Base-by-base conservation (phyloP, 805 yeast genomes). In the Barnettozyma pratensis region DNA sequence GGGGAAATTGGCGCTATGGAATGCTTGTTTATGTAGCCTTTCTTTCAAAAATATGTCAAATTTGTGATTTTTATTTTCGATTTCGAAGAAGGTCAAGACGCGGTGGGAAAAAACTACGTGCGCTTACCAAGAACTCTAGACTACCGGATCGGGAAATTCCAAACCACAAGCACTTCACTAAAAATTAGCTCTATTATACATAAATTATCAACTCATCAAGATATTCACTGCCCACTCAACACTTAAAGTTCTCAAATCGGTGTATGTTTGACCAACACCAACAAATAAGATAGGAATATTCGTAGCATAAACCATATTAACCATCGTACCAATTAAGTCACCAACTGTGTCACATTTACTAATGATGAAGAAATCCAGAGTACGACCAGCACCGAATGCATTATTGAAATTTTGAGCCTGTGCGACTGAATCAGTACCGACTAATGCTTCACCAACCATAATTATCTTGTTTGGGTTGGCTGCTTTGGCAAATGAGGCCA, bases 401-500 rank as follows among this genome's bases (percentile, higher is more conserved):
- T 82, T 80, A 63, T 92, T 91, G 72, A 92, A 92, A 64, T 94
- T 91, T 45, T 80, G 80, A 0, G 98, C 98, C 66, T 92, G 99
- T 66, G 86, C 86, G 4, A 94, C 97, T 1, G 97, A 88, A 64
- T 92, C 99, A 0, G 98, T 91, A 14, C 99, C 99, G 1, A 92
- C 98, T 37, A 92, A 72, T 0, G 99, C 99, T 67, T 92, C 99
- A 39, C 97, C 98, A 19, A 92, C 99, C 98, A 94, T 94, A 62
- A 92, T 91, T 59, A 92, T 92, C 65, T 88, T 92, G 68, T 92
- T 94, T 0, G 98, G 99, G 44, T 88, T 77, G 3, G 98, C 98
- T 44, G 95, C 91, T 59, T 87, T 89, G 14, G 97, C 98, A 66
- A 92, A 92, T 48, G 92, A 88, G 57, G 90, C 95, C 55, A 92